These are phyloP conservation scores for Hydnomerulius pinastri DNA, from an alignment of 768 basidiomycete genomes.

Conservation along the genomic window DNA sequence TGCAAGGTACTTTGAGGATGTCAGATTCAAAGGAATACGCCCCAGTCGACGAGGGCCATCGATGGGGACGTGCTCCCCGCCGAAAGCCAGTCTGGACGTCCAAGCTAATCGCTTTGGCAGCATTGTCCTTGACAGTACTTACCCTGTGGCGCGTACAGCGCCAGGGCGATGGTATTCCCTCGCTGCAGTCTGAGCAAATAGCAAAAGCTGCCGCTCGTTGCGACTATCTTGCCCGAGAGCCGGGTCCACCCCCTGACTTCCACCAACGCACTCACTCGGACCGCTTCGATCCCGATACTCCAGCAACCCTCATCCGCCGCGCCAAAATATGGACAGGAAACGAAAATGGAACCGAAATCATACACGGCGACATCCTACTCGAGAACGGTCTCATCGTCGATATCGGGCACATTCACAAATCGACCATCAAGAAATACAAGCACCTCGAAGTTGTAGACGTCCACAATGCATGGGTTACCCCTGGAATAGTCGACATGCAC, in stretches of 20 bases:
- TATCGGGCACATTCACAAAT: constrained; percentile 47
- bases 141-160: not conserved
- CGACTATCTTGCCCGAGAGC: constrained; percentile 4
- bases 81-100: not conserved
- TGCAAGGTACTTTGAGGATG: too few relatives aligned
- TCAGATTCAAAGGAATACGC: too few relatives aligned
- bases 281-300: constrained; percentile 65
- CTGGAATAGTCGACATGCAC: constrained; percentile 68
- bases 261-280: constrained; percentile 55
- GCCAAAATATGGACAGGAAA: constrained; percentile 68
- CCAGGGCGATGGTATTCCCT: not conserved
- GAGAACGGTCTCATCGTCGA: constrained; percentile 64
- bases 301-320: constrained; percentile 68
- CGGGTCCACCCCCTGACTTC: constrained; percentile 48
- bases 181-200: not conserved
- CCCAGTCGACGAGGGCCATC: not conserved
- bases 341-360: constrained; percentile 52
- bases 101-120: not conserved
- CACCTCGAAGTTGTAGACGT: constrained; percentile 57
- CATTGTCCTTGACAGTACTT: not conserved
- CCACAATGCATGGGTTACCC: constrained; percentile 71
- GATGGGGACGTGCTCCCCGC: not conserved
- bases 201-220: constrained; percentile 1
- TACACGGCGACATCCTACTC: constrained; percentile 66
- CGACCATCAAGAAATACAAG: constrained; percentile 31